These are phyloP conservation scores for Marasmius oreades DNA, from an alignment of 1,284 basidiomycete genomes.

Conservation along the genomic window DNA sequence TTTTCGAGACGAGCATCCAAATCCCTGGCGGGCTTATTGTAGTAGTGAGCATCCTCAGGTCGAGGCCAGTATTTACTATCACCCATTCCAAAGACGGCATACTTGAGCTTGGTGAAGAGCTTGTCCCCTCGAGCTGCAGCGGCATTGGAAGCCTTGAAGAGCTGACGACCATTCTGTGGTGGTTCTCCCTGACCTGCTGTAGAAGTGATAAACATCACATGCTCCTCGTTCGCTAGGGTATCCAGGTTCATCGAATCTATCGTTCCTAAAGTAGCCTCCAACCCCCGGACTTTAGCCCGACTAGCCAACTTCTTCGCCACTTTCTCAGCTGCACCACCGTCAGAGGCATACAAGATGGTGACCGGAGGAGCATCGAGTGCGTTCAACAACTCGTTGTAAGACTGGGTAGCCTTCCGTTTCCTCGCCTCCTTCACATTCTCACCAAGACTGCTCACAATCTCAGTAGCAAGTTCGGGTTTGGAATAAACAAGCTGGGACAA, in stretches of 20 bases:
- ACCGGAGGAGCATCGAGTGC: conserved; percentile 90
- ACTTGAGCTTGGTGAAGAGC: conserved; percentile 62
- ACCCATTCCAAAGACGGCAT: conserved; percentile 91
- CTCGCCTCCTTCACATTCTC: conserved; percentile 83
- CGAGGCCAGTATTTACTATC: conserved; percentile 99
- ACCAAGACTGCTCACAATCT: conserved; percentile 85
- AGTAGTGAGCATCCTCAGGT: conserved; percentile 93
- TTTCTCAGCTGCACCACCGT: conserved; percentile 95
- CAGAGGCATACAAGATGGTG: conserved; percentile 88
- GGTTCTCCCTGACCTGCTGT: conserved; percentile 99
- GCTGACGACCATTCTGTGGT: conserved; percentile 92
- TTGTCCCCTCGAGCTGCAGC: conserved; percentile 55
- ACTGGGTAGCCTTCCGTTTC: conserved; percentile 79
- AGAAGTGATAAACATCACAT: conserved; percentile 88
- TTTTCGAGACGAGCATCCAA: conserved; percentile 76
- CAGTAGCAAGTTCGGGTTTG: conserved; percentile 77
- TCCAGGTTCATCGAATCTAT: conserved; percentile 81
- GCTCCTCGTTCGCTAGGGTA: conserved; percentile 71
- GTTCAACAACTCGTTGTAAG: conserved; percentile 83
- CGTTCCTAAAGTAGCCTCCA: conserved; percentile 70
- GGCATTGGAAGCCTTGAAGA: conserved; percentile 84
- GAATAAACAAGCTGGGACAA: conserved; percentile 87
- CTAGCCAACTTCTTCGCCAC: conserved; percentile 85
- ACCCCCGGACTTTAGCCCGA: conserved; percentile 83
- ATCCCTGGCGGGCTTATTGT: conserved; percentile 97